Base-by-base conservation (phyloP, 2,329 filamentous ascomycete genomes). In the Penicillium crustosum region DNA sequence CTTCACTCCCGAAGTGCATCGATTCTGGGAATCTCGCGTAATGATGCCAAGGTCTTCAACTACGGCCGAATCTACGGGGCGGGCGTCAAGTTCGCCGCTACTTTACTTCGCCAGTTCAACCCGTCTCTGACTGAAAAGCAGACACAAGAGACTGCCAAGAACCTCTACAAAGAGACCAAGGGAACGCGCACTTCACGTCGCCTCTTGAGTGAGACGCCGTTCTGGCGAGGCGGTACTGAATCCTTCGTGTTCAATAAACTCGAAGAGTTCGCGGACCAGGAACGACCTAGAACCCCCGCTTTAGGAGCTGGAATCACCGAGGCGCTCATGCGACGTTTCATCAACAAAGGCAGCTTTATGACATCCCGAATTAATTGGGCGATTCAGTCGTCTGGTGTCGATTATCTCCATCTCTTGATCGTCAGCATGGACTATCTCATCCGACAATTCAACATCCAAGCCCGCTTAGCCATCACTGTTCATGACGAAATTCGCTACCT, bases 41-140 rank as follows among this genome's bases (percentile, higher is more conserved):
- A 97, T 68, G 87, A 97, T 69, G 94, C 94, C 58, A 99, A 99
- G 72, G 86, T 99, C 0, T 99, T 99, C 81, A 99, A 99, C 73
- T 99, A 99, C 68, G 95, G 95, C 8, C 90, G 95, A 41, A 99
- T 99, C 49, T 99, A 99, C 70, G 95, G 94, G n/a, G 95, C 94
- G 5, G 95, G 94, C 0, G 79, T 97, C 50, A 96, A 92, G 66
- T 99, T 99, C 70, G 94, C 94, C 0, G 87, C 89, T 2, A 95
- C 91, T 10, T 81, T 99, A 2, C 83, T 99, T 2, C 86, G 93
- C 8, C 94, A 97, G 70, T 99, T 99, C 79, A 97, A 97, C 68
- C 92, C 93, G 2, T 82, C 78, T 21, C 79, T 99, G 35, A 89
- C 89, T 0, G 94, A 97, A 67, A 79, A 83, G 31, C 82, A 97